phyloP scores from a whole-genome alignment of 805 yeast genomes.

The Wickerhamomyces silvicola region DNA sequence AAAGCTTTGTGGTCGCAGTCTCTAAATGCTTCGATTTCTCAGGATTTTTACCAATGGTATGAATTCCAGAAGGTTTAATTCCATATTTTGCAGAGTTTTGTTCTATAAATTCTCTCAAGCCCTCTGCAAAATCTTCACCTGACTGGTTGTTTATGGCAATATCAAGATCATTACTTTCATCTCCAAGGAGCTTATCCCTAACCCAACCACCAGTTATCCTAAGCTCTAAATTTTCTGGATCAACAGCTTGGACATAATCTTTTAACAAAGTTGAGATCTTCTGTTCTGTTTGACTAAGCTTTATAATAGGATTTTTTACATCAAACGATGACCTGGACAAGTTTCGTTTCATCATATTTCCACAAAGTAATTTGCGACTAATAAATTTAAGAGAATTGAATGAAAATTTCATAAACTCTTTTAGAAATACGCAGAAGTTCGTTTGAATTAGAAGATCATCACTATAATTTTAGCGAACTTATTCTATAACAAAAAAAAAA shows the following conservation, averaged over 20 bases:
- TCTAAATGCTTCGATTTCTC: conserved; percentile 95
- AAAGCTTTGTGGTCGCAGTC: conserved; percentile 87
- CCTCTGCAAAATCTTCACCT: conserved; percentile 80
- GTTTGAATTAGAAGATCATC: background rate
- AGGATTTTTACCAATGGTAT: conserved; percentile 86
- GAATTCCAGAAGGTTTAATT: conserved; percentile 40
- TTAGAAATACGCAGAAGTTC: too few species aligned
- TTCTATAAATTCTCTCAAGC: conserved; percentile 45
- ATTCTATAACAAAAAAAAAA: too few species aligned
- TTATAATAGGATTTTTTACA: conserved; percentile 17
- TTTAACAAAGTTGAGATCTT: conserved; percentile 34
- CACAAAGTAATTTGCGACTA: too few species aligned
- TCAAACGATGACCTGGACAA: conserved; percentile 8
- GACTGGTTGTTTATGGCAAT: conserved; percentile 81
- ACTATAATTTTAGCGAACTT: too few species aligned
- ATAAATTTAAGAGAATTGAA: too few species aligned
- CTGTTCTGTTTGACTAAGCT: conserved; percentile 35
- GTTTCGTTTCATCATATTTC: conserved; percentile 12
- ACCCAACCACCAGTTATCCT: conserved; percentile 99
- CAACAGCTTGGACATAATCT: conserved; percentile 26
- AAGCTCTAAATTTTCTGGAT: conserved; percentile 36
- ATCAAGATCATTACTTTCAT: conserved; percentile 79
- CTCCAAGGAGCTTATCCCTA: conserved; percentile 82
- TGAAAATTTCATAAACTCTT: too few species aligned
- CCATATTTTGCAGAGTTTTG: conserved; percentile 27